These are phyloP conservation scores for Porpolomopsis calyptriformis DNA, from an alignment of 768 basidiomycete genomes.

Conservation along the genomic window DNA sequence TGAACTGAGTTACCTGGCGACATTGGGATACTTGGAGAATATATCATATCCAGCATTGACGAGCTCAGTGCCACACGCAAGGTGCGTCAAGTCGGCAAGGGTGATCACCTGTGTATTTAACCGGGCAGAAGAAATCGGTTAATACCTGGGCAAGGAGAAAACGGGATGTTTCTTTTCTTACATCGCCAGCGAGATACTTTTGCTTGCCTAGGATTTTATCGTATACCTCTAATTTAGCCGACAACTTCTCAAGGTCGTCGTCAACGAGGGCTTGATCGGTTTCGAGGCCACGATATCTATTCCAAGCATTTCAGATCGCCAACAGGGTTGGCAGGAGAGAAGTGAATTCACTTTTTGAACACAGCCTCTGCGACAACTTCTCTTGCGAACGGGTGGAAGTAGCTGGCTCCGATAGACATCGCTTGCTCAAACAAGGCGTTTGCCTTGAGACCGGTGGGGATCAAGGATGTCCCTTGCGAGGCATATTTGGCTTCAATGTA, in stretches of 20 bases:
- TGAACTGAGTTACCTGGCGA: conserved; percentile 24
- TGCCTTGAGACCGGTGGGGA: conserved; percentile 38
- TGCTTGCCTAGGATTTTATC: conserved; percentile 43
- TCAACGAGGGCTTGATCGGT: conserved; percentile 19
- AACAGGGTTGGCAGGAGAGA: not conserved
- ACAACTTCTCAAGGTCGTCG: conserved; percentile 20
- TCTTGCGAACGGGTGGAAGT: conserved; percentile 37
- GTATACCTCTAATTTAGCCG: conserved; percentile 37
- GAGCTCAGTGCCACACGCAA: conserved; percentile 27
- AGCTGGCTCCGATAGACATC: conserved; percentile 37
- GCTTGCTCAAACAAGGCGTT: conserved; percentile 37
- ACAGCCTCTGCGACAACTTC: conserved; percentile 38
- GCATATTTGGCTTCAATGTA: conserved; percentile 50
- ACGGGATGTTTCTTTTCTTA: conserved; percentile 18
- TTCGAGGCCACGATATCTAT: conserved; percentile 9
- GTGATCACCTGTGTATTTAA: conserved; percentile 25
- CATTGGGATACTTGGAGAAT: conserved; percentile 31
- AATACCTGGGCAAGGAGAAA: not conserved
- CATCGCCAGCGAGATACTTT: conserved; percentile 45
- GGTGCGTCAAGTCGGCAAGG: conserved; percentile 35
- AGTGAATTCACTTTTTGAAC: conserved; percentile 35
- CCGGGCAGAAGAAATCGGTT: not conserved
- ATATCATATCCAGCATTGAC: conserved; percentile 17
- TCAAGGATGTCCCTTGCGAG: conserved; percentile 37
- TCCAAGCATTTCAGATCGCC: not conserved